phyloP scores from a whole-genome alignment of 2,329 filamentous ascomycete species.

The Alternaria panax region DNA sequence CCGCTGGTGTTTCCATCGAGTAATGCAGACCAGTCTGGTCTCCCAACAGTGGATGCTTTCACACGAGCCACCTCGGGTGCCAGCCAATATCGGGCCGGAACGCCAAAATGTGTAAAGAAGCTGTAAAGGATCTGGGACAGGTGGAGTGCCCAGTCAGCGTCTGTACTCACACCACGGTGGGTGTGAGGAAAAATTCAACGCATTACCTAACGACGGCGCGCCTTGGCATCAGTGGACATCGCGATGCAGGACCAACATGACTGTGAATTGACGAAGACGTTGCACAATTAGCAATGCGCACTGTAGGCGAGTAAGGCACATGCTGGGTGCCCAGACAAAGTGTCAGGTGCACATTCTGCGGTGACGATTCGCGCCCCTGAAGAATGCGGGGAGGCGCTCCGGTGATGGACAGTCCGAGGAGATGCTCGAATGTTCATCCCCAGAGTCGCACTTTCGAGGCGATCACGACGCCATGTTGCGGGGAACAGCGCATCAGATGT shows the following conservation, averaged over 20 bases:
- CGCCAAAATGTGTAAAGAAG: slow-evolving; percentile 33
- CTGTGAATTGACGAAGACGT: slow-evolving; percentile 21
- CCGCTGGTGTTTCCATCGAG: slow-evolving; percentile 29
- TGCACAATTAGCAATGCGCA: slow-evolving; percentile 32
- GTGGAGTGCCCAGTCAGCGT: slow-evolving; percentile 33
- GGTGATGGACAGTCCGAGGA: slow-evolving; percentile 37
- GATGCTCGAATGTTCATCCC: slow-evolving; percentile 34
- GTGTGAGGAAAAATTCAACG: slow-evolving; percentile 33
- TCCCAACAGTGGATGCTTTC: slow-evolving; percentile 38
- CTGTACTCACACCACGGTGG: slow-evolving; percentile 26
- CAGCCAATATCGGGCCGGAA: slow-evolving; percentile 25
- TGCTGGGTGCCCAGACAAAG: slow-evolving; percentile 11
- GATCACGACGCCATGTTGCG: slow-evolving; percentile 36
- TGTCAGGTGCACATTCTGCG: background rate
- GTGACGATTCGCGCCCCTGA: slow-evolving; percentile 12
- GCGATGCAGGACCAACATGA: slow-evolving; percentile 22
- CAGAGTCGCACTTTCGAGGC: slow-evolving; percentile 22
- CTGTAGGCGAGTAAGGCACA: background rate
- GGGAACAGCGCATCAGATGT: slow-evolving; percentile 28
- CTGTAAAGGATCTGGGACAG: slow-evolving; percentile 30
- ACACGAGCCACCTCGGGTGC: slow-evolving; percentile 23
- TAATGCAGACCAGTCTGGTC: slow-evolving; percentile 40
- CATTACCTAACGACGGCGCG: slow-evolving; percentile 38
- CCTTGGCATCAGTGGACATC: slow-evolving; percentile 37
- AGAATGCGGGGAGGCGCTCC: slow-evolving; percentile 14